Evolutionary conservation across 2,329 filamentous ascomycete genomes (phyloP), one percentile per base, ranked within the genome.

Genomic region (Fusarium verrucosum): DNA sequence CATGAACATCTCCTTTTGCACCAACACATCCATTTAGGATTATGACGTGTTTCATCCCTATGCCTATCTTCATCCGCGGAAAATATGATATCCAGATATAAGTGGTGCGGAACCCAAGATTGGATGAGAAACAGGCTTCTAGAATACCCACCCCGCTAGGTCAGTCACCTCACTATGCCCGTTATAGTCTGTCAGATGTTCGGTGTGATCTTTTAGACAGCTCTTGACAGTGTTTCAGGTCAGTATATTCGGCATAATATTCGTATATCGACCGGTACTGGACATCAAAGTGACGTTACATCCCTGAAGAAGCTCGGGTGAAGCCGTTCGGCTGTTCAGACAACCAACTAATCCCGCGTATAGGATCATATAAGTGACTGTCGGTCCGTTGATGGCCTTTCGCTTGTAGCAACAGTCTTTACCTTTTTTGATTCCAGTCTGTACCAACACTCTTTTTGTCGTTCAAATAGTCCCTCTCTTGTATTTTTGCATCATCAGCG

Each of bases 361-460:
- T 17, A 16, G 16, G 19, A 9, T 32, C 10, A 14, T 52, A 56
- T 52, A 47, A 38, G 38, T 49, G 33, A 22, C 19, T 26, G 38
- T 3, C 22, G 5, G n/a, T 51, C 47, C 47, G 33, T 26, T 5
- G 8, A 5, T 28, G 11, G 13, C 20, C 7, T 9, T 14, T 25
- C 4, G 11, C n/a, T 23, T 5, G 28, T 11, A 32, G 7, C 23
- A 37, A 20, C 42, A n/a, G 22, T 30, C 54, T 46, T 50, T 41
- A 58, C 47, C 51, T 23, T 23, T 26, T 20, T n/a, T n/a, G n/a
- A n/a, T n/a, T n/a, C n/a, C n/a, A n/a, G n/a, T n/a, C n/a, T n/a
- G n/a, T n/a, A n/a, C n/a, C n/a, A n/a, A 53, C 49, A 52, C 26
- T 61, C 58, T 43, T 55, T 57, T 42, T 45, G 13, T 54, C 22